A percentile compares a stretch with the other conserved stretches of the same genome.
phyloP scores from a whole-genome alignment of 768 basidiomycete genomes.

The Russula virescens region DNA sequence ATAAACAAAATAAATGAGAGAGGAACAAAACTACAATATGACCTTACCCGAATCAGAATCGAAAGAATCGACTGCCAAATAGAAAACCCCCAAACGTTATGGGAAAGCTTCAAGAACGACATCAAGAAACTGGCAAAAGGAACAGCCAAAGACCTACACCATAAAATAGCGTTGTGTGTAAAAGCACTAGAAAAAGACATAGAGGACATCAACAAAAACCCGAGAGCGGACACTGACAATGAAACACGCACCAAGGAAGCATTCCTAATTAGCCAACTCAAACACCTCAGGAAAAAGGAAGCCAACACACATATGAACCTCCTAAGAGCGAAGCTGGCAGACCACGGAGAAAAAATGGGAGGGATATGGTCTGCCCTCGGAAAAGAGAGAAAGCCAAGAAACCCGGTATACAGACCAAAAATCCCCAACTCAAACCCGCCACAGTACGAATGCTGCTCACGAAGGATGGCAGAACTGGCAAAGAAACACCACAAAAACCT shows the following conservation, averaged over 20 bases:
- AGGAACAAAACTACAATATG: background rate
- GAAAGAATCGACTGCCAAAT: too few species aligned
- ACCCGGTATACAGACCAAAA: background rate
- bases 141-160: background rate
- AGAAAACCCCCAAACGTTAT: background rate
- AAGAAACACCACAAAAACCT: background rate
- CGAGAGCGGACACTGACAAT: background rate
- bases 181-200: background rate
- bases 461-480: background rate
- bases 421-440: background rate
- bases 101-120: background rate
- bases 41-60: background rate
- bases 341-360: background rate
- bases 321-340: background rate
- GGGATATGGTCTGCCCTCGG: background rate
- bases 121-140: background rate
- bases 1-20: fast-evolving
- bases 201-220: background rate
- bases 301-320: background rate
- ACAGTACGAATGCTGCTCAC: background rate
- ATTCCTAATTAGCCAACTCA: background rate
- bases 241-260: background rate
- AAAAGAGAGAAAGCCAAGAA: slow-evolving; percentile 1
- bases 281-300: background rate
- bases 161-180: background rate